A percentile compares a stretch with the other conserved stretches of the same genome.
Conservation (phyloP, 768 basidiomycete species). For the Strobilomyces echinocephalus region DNA sequence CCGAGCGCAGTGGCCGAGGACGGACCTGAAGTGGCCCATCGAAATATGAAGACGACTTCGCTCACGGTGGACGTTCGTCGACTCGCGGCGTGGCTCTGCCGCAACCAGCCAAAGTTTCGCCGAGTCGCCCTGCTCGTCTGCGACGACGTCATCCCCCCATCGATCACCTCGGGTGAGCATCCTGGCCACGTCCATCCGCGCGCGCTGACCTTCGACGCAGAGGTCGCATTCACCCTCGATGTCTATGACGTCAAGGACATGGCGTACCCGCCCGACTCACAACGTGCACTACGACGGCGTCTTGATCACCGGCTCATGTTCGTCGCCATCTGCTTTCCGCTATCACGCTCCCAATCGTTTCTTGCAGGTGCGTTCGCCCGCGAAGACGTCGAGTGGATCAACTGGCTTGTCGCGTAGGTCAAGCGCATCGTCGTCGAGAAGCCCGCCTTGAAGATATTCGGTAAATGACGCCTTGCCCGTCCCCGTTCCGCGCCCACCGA, state of each 20-base stretch:
- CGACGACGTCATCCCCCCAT: slow-evolving; percentile 52
- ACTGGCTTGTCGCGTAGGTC: slow-evolving; percentile 58
- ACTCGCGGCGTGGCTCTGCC: neutral
- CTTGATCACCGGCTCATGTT: slow-evolving; percentile 82
- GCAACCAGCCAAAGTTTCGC: neutral
- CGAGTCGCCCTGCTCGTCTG: slow-evolving; percentile 57
- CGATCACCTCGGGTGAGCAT: slow-evolving; percentile 8
- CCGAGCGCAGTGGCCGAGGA: slow-evolving; percentile 45
- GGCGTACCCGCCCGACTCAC: slow-evolving; percentile 60
- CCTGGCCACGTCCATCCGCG: no score
- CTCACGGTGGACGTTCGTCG: slow-evolving; percentile 43
- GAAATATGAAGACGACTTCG: slow-evolving; percentile 70
- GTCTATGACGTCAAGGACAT: slow-evolving; percentile 59
- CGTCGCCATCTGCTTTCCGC: slow-evolving; percentile 18
- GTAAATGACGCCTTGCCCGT: slow-evolving; percentile 28
- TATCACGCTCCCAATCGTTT: neutral
- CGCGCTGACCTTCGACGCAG: neutral
- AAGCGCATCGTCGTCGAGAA: slow-evolving; percentile 44
- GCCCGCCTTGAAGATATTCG: slow-evolving; percentile 67
- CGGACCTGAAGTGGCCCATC: slow-evolving; percentile 69
- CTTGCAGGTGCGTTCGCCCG: slow-evolving; percentile 67
- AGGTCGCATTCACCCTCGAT: slow-evolving; percentile 49
- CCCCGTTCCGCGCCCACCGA: neutral
- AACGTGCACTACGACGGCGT: slow-evolving; percentile 58
- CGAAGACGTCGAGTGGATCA: slow-evolving; percentile 73